These are phyloP conservation scores for Vanrija sp. DNA, from an alignment of 1,284 basidiomycete species.

Conservation along the genomic window DNA sequence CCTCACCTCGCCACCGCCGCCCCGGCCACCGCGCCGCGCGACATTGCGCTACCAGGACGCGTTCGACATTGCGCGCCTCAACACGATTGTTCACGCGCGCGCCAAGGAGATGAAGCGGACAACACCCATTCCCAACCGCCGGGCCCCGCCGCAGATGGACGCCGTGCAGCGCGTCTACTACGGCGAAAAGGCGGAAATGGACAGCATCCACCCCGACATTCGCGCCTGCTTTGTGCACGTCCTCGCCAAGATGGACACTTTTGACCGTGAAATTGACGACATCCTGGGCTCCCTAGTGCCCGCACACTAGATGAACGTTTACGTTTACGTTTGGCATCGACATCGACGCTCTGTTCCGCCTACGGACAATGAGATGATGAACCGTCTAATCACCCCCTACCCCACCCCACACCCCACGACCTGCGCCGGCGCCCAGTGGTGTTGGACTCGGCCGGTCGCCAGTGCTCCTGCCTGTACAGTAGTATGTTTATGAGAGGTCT, in stretches of 20 bases:
- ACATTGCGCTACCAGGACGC: slow-evolving; percentile 47
- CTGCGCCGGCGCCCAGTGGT: too few relatives aligned
- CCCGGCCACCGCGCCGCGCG: too few relatives aligned
- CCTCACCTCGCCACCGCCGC: too few relatives aligned
- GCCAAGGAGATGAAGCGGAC: slow-evolving; percentile 20
- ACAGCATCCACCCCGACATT: slow-evolving; percentile 65
- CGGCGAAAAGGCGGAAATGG: slow-evolving; percentile 56
- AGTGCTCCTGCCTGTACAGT: too few relatives aligned
- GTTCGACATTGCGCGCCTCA: slow-evolving; percentile 42
- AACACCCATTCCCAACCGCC: slow-evolving; percentile 13
- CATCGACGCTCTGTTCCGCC: too few relatives aligned
- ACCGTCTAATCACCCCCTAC: too few relatives aligned
- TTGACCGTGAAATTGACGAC: slow-evolving; percentile 68
- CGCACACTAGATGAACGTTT: slow-evolving; percentile 1
- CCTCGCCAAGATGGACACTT: slow-evolving; percentile 69
- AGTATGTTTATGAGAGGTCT: too few relatives aligned
- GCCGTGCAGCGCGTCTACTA: slow-evolving; percentile 69
- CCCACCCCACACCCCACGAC: too few relatives aligned
- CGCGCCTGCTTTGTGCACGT: slow-evolving; percentile 65
- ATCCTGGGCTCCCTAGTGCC: slow-evolving; percentile 48
- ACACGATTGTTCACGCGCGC: slow-evolving; percentile 30
- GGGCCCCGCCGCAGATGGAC: slow-evolving; percentile 47
- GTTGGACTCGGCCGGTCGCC: too few relatives aligned
- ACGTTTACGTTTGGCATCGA: too few relatives aligned
- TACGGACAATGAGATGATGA: too few relatives aligned